These are phyloP conservation scores for Claviceps digitariae DNA, from an alignment of 2,329 filamentous ascomycete species.

Conservation along the genomic window DNA sequence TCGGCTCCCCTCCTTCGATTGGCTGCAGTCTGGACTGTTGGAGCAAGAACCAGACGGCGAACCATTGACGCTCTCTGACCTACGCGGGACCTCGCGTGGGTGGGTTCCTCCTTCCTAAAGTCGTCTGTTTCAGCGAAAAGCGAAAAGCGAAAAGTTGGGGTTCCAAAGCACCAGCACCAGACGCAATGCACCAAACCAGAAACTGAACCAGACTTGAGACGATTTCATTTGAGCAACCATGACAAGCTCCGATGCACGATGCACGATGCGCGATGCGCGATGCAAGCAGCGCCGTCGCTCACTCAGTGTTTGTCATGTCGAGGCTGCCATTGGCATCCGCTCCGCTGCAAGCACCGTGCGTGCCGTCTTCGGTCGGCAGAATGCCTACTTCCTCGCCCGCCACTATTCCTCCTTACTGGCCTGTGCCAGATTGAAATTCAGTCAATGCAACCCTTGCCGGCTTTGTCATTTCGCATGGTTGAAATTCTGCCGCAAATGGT, in stretches of 20 bases:
- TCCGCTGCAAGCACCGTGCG: background rate
- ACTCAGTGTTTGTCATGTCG: background rate
- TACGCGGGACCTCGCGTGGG: background rate
- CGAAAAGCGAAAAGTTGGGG: background rate
- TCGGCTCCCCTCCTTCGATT: background rate
- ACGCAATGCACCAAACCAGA: background rate
- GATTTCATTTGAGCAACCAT: background rate
- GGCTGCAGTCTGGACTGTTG: background rate
- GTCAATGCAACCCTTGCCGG: background rate
- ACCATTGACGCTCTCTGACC: background rate
- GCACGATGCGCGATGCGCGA: background rate
- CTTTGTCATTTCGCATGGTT: background rate
- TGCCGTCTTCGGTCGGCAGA: background rate
- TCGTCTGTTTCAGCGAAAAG: background rate
- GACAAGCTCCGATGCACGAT: background rate
- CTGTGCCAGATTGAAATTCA: background rate
- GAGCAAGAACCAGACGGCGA: no score
- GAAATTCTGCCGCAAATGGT: background rate
- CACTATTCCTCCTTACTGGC: background rate
- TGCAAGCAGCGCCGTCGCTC: background rate
- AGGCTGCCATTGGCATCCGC: background rate
- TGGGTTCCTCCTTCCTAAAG: background rate
- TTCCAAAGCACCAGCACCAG: background rate
- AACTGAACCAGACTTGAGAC: background rate
- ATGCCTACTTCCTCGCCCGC: background rate